Evolutionary conservation across 352 stramenopile species (phyloP).

Genomic region (Peronospora tabacina): DNA sequence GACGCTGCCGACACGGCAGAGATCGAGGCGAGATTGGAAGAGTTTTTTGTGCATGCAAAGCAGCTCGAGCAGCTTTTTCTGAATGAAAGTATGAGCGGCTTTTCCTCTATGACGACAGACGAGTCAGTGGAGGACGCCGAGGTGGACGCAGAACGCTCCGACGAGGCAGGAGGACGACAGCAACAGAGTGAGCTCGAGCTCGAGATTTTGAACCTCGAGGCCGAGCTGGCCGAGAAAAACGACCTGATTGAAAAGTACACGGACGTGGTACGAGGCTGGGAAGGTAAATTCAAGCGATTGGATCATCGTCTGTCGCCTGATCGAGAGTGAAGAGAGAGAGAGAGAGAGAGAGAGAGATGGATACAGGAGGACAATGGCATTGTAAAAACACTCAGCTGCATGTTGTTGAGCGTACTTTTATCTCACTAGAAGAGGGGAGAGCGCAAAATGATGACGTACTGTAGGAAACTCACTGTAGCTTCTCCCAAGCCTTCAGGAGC

Average conservation of each 20-base stretch:
- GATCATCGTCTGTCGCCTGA: constrained; percentile 58
- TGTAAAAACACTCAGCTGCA: constrained; percentile 11
- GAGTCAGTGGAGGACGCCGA: constrained; percentile 2
- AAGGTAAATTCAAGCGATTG: constrained; percentile 78
- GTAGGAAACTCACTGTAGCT: constrained; percentile 35
- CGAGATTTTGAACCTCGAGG: constrained; percentile 68
- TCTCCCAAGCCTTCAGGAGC: constrained; percentile 69
- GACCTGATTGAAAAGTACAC: constrained; percentile 81
- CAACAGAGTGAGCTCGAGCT: constrained; percentile 55
- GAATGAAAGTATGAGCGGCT: constrained; percentile 21
- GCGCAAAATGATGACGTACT: not conserved
- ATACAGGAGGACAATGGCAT: constrained; percentile 1
- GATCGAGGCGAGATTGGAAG: constrained; percentile 57
- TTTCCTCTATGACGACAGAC: constrained; percentile 15
- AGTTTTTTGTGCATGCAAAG: constrained; percentile 80
- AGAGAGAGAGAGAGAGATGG: constrained; percentile 1
- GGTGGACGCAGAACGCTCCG: not conserved
- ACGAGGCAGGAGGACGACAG: constrained; percentile 5
- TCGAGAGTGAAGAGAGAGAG: constrained; percentile 29
- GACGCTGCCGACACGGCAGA: constrained; percentile 70
- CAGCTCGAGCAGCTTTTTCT: constrained; percentile 73
- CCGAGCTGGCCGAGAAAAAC: constrained; percentile 75
- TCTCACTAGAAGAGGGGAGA: not conserved
- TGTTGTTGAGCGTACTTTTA: constrained; percentile 11
- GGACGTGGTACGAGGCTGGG: constrained; percentile 76